A percentile compares a stretch with the other conserved stretches of the same genome.
These are phyloP conservation scores for Dendrobium nobile DNA, from an alignment of 106 monocot genomes.

Conservation along the genomic window DNA sequence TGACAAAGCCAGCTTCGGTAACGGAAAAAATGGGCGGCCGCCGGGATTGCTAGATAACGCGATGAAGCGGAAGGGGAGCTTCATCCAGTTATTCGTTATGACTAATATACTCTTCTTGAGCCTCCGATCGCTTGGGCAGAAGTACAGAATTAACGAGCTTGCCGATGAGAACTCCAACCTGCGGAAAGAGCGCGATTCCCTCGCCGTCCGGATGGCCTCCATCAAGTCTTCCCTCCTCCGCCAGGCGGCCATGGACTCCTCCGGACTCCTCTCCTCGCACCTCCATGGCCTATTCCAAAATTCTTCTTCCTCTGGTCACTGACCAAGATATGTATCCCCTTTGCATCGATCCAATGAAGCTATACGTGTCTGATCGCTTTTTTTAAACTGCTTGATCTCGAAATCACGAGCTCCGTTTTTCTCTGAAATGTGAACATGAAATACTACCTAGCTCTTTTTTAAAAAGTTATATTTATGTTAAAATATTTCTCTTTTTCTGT, in stretches of 20 bases:
- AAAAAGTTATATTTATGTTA: too few species aligned
- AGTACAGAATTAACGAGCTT: conserved; percentile 79
- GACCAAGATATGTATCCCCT: neutral
- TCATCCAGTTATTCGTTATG: conserved; percentile 76
- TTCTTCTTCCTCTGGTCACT: neutral
- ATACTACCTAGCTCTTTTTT: too few species aligned
- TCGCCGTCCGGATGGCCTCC: conserved; percentile 49
- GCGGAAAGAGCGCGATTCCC: conserved; percentile 60
- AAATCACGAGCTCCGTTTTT: too few species aligned
- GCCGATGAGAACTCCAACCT: conserved; percentile 54
- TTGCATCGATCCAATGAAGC: neutral
- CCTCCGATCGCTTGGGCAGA: conserved; percentile 74
- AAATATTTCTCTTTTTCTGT: too few species aligned
- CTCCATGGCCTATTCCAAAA: conserved; percentile 47
- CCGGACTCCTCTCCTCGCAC: conserved; percentile 55
- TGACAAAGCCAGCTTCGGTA: neutral
- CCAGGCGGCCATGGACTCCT: conserved; percentile 58
- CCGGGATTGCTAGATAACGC: conserved; percentile 56
- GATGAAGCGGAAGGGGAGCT: conserved; percentile 71
- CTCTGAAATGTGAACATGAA: too few species aligned
- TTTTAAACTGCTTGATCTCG: too few species aligned
- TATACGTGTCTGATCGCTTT: neutral
- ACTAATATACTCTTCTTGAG: conserved; percentile 73
- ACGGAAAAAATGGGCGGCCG: neutral
- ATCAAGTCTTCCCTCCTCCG: conserved; percentile 52